These are phyloP conservation scores for Conoideocrella luteorostrata DNA, from an alignment of 2,329 filamentous ascomycete genomes.

Conservation along the genomic window DNA sequence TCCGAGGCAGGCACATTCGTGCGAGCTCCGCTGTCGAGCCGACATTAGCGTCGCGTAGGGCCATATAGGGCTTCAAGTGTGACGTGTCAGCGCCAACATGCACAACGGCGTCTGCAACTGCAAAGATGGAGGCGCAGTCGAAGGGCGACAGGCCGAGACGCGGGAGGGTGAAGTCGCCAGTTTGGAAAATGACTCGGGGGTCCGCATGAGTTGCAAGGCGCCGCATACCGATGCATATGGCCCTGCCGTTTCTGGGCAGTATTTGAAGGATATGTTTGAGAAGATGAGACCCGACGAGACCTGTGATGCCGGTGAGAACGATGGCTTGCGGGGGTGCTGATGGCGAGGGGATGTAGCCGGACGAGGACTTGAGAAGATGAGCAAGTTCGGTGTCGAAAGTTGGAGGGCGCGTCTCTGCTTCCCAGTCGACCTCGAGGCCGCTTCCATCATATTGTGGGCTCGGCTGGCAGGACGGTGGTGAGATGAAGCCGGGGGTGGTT, in stretches of 20 bases:
- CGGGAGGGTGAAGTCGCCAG: conserved; percentile 23
- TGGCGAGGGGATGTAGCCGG: too few relatives aligned
- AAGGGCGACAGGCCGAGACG: conserved; percentile 30
- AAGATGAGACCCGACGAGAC: conserved; percentile 7
- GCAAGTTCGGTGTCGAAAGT: too few relatives aligned
- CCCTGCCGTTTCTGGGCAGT: too few relatives aligned
- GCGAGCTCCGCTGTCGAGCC: conserved; percentile 23
- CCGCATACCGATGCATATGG: conserved; percentile 38
- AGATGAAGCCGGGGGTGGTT: too few relatives aligned
- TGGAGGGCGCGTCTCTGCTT: too few relatives aligned
- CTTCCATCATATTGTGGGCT: conserved; percentile 3
- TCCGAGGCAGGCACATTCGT: conserved; percentile 8
- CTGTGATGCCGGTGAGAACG: conserved; percentile 8
- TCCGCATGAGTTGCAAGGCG: background rate
- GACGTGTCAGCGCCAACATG: conserved; percentile 36
- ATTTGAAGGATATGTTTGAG: conserved; percentile 22
- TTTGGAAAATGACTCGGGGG: conserved; percentile 14
- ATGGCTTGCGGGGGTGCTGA: conserved; percentile 2
- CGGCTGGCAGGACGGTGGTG: too few relatives aligned
- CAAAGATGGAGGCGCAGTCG: background rate
- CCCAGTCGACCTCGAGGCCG: conserved; percentile 19
- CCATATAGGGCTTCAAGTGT: conserved; percentile 24
- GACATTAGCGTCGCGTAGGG: conserved; percentile 23
- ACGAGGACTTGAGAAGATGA: too few relatives aligned
- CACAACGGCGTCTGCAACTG: conserved; percentile 35